Percentiles rank a stretch among this genome's conserved stretches.
Evolutionary conservation across 352 stramenopile genomes (phyloP).

Genomic region (Phytopythium cucurbitacearum): DNA sequence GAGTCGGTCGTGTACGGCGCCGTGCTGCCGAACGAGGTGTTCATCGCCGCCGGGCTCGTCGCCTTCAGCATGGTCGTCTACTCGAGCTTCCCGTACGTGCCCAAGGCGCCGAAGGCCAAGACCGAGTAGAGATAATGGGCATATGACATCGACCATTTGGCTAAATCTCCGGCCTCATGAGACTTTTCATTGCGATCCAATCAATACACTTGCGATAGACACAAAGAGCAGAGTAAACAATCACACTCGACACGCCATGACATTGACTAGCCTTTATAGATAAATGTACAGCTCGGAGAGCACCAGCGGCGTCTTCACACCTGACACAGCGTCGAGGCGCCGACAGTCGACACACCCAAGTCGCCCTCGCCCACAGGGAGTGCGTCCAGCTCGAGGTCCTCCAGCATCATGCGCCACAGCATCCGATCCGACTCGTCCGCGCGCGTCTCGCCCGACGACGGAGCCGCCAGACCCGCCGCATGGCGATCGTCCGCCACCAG

Average conservation of each 20-base stretch:
- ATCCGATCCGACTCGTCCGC: background rate
- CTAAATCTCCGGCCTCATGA: no score
- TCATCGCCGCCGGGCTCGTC: conserved; percentile 64
- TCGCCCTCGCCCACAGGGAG: no score
- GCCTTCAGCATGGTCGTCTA: conserved; percentile 69
- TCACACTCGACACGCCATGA: no score
- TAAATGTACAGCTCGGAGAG: no score
- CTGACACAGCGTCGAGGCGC: no score
- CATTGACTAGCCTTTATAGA: no score
- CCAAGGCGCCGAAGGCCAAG: conserved; percentile 19
- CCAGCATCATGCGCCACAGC: background rate
- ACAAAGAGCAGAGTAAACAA: no score
- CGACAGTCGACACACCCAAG: no score
- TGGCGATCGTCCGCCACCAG: conserved; percentile 2
- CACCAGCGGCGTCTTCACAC: no score
- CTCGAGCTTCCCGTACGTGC: conserved; percentile 64
- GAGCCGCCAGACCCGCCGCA: background rate
- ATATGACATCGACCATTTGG: no score
- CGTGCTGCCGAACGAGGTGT: conserved; percentile 57
- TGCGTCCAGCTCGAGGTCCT: background rate
- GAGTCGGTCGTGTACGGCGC: conserved; percentile 69
- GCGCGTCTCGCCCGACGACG: background rate
- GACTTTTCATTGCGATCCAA: no score
- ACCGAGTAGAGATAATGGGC: conserved; percentile 25
- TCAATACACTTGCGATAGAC: no score